A percentile compares a stretch with the other conserved stretches of the same genome.
Conservation (phyloP, 2,329 filamentous ascomycete genomes). For the Hypoxylon sp. region DNA sequence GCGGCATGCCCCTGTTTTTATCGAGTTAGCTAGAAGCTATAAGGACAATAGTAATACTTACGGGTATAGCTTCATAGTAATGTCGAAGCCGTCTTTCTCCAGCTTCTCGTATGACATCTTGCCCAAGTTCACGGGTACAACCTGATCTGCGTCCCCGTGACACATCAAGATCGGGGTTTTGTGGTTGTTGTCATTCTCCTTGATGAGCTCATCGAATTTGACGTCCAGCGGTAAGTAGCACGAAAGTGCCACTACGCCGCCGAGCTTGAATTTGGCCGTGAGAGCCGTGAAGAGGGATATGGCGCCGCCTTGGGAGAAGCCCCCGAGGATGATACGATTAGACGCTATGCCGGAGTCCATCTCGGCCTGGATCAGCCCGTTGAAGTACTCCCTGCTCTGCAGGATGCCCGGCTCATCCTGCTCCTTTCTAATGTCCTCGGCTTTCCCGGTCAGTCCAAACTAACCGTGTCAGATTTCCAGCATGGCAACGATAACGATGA, state of each 20-base stretch:
- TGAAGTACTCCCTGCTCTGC: slow-evolving; percentile 76
- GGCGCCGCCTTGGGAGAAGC: slow-evolving; percentile 87
- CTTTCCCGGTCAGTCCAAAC: slow-evolving; percentile 40
- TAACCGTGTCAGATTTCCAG: slow-evolving; percentile 17
- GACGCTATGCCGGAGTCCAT: slow-evolving; percentile 81
- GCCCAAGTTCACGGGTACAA: slow-evolving; percentile 76
- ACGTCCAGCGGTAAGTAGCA: slow-evolving; percentile 78
- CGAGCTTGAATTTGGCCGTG: slow-evolving; percentile 76
- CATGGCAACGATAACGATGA: neutral
- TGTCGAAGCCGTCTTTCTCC: slow-evolving; percentile 73
- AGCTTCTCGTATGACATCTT: slow-evolving; percentile 71
- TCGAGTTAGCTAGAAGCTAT: slow-evolving; percentile 4
- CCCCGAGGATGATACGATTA: slow-evolving; percentile 84
- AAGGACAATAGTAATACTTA: slow-evolving; percentile 53
- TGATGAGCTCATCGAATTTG: slow-evolving; percentile 66
- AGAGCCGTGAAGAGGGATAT: slow-evolving; percentile 84
- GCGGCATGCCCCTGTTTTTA: slow-evolving; percentile 68
- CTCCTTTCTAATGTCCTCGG: slow-evolving; percentile 43
- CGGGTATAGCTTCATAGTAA: slow-evolving; percentile 79
- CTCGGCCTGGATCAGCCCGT: slow-evolving; percentile 80
- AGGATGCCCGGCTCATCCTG: slow-evolving; percentile 76
- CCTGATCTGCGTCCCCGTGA: slow-evolving; percentile 79
- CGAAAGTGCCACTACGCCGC: slow-evolving; percentile 86
- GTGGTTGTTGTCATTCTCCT: slow-evolving; percentile 68
- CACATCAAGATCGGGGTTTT: slow-evolving; percentile 87